A percentile compares a stretch with the other conserved stretches of the same genome.
Evolutionary conservation across 441 rosid species (phyloP).

Genomic region (Brassica balearica): DNA sequence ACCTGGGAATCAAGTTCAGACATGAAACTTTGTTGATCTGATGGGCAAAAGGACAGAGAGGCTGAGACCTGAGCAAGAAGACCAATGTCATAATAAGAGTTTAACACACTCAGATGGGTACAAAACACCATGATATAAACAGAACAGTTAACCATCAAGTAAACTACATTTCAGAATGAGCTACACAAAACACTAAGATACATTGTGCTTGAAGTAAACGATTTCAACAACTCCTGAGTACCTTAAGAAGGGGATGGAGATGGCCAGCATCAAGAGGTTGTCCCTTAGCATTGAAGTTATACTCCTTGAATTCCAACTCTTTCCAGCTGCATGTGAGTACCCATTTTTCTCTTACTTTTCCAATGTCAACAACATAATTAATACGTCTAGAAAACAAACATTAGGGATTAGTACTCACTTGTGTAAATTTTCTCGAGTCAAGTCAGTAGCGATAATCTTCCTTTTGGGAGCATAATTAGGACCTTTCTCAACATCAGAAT

Average conservation of each 20-base stretch:
- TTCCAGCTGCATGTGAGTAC: slow-evolving; percentile 65
- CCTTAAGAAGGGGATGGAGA: slow-evolving; percentile 96
- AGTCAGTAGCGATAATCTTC: slow-evolving; percentile 78
- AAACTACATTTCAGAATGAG: not conserved
- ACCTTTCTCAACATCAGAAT: slow-evolving; percentile 69
- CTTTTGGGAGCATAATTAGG: slow-evolving; percentile 86
- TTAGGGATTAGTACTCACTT: slow-evolving; percentile 51
- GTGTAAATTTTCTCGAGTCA: slow-evolving; percentile 89
- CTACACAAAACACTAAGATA: slow-evolving; percentile 1
- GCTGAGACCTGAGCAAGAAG: slow-evolving; percentile 58
- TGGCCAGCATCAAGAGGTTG: slow-evolving; percentile 85
- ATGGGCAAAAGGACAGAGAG: slow-evolving; percentile 50
- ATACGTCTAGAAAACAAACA: no score
- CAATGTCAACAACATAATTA: not conserved
- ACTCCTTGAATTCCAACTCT: slow-evolving; percentile 86
- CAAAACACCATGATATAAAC: not conserved
- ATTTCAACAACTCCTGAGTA: slow-evolving; percentile 36
- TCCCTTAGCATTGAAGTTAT: slow-evolving; percentile 91
- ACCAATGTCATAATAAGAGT: not conserved
- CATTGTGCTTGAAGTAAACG: slow-evolving; percentile 6
- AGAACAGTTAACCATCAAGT: not conserved
- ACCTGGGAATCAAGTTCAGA: slow-evolving; percentile 83
- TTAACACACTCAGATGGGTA: not conserved
- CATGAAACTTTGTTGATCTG: slow-evolving; percentile 72
- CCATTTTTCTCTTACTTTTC: slow-evolving; percentile 12